These are phyloP conservation scores for Aspergillus nomiae DNA, from an alignment of 2,329 filamentous ascomycete genomes.

Conservation along the genomic window DNA sequence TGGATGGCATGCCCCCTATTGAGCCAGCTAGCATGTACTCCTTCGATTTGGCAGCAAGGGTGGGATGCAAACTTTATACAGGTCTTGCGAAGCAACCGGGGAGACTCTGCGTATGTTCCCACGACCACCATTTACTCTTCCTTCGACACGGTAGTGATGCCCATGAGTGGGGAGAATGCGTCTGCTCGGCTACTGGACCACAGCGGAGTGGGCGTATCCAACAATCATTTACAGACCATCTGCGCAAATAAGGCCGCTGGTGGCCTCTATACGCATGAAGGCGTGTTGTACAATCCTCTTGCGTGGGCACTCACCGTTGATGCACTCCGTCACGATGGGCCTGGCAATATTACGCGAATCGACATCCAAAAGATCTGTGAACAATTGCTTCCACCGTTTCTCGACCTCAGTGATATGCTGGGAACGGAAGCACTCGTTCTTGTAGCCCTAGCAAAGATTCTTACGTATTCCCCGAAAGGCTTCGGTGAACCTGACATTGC, in stretches of 20 bases:
- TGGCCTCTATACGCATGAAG: conserved; percentile 53
- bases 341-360: conserved; percentile 43
- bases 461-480: conserved; percentile 38
- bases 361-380: conserved; percentile 45
- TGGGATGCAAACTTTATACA: conserved; percentile 19
- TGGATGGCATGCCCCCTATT: conserved; percentile 32
- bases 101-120: conserved; percentile 57
- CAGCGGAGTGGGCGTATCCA: conserved; percentile 51
- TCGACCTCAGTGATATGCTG: conserved; percentile 48
- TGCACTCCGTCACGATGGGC: conserved; percentile 52
- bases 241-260: conserved; percentile 45
- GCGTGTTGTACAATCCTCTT: conserved; percentile 53
- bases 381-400: conserved; percentile 21
- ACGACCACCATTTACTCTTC: conserved; percentile 57
- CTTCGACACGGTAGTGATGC: conserved; percentile 56
- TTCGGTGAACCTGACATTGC: conserved; percentile 45
- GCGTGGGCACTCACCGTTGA: conserved; percentile 46
- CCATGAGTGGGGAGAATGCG: conserved; percentile 49
- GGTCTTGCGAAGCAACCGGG: conserved; percentile 46
- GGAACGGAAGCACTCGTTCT: conserved; percentile 47
- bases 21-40: conserved; percentile 33
- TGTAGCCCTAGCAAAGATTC: conserved; percentile 38
- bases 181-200: conserved; percentile 48
- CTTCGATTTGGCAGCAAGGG: conserved; percentile 48
- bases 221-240: conserved; percentile 51